phyloP scores from a whole-genome alignment of 73 alveolate species.

The Blepharisma japonicum region DNA sequence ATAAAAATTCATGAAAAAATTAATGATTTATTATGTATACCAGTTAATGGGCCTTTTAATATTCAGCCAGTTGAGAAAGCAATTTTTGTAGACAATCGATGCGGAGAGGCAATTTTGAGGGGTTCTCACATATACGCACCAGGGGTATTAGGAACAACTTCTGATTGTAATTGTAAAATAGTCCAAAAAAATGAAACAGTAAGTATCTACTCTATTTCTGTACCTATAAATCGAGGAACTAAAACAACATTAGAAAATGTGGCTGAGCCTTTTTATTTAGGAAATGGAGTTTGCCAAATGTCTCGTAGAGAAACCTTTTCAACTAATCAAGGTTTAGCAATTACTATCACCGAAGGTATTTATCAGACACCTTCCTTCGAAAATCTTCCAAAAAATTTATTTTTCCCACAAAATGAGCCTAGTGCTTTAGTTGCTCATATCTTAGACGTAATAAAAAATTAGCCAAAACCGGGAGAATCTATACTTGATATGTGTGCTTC shows the following conservation, averaged over 20 bases:
- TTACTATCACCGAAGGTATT: background rate
- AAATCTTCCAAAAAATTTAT: background rate
- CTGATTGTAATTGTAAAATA: background rate
- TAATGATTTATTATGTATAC: background rate
- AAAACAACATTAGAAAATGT: background rate
- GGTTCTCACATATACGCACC: slow-evolving; percentile 29
- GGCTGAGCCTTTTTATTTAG: background rate
- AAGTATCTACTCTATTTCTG: background rate
- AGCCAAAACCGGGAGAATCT: slow-evolving; percentile 76
- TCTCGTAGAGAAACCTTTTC: background rate
- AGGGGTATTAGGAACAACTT: slow-evolving; percentile 27
- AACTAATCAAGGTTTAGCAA: slow-evolving; percentile 18
- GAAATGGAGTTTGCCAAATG: background rate
- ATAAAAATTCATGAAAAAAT: background rate
- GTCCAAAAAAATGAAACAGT: background rate
- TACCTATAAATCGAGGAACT: slow-evolving; percentile 1
- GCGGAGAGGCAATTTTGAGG: slow-evolving; percentile 28
- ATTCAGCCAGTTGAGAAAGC: background rate
- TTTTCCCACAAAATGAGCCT: slow-evolving; percentile 12
- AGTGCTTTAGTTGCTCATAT: slow-evolving; percentile 23
- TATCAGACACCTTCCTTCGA: background rate
- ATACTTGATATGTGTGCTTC: slow-evolving; percentile 98
- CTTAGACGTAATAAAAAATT: background rate
- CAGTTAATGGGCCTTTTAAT: slow-evolving; percentile 24
- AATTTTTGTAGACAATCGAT: slow-evolving; percentile 11